Evolutionary conservation across 768 basidiomycete genomes (phyloP), one percentile per base, ranked within the genome.

Genomic region (Tylopilus plumbeoviolaceoides): DNA sequence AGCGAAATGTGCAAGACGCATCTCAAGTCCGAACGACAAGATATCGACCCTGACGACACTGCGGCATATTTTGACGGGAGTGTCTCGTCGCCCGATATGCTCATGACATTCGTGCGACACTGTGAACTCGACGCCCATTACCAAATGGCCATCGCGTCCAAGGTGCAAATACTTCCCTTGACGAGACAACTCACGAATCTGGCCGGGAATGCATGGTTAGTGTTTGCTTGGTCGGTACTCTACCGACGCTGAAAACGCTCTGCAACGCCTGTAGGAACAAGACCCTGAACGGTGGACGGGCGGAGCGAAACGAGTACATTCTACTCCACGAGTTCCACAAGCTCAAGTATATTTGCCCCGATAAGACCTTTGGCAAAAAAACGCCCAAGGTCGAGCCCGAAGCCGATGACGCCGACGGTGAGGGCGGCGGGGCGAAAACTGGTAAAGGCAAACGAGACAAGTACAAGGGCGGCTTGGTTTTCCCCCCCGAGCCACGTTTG

Each of bases 271-370:
- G 2, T 61, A 98, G 95, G 95, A 98, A 95, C 72, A 92, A 95
- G 63, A 98, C 97, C 0, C 70, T 99, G 42, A 98, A 93, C 59
- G 95, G 95, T 57, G 97, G 95, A 61, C 92, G 97, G 49, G 97
- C 97, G 0, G 97, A 98, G 64, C 91, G 97, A 25, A 99, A 98
- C 69, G 97, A 98, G 70, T 99, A 95, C 76, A 98, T 99, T 81
- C 73, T 99, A 40, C 78, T 99, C 17, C 97, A 99, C 68, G 95
- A 98, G 68, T 99, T 99, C 73, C 94, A 99, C 67, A 82, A 87
- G 14, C 80, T 94, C 41, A 98, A 98, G 69, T 98, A 95, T 64
- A 84, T 99, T 59, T 92, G 93, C 58, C 97, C 97, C 1, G 97
- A 99, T 76, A 98, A 98, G 70, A 78, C 78, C 1, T 94, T 82